Percentiles rank a stretch among this genome's conserved stretches.
These are phyloP conservation scores for Hyaloscypha hepaticicola DNA, from an alignment of 495 filamentous ascomycete genomes.

Conservation along the genomic window DNA sequence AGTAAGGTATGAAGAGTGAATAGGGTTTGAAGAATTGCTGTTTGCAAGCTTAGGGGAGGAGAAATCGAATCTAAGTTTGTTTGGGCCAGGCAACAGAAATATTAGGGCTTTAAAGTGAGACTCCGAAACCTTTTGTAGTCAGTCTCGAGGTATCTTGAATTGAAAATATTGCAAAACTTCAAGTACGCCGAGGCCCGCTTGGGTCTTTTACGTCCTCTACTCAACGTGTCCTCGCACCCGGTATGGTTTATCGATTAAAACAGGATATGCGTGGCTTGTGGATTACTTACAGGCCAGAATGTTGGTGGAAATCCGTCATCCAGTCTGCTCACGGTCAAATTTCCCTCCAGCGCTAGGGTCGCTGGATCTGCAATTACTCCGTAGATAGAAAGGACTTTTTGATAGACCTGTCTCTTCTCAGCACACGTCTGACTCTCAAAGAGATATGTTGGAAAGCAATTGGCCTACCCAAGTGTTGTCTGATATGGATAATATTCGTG, in stretches of 20 bases:
- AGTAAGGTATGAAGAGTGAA: slow-evolving; percentile 74
- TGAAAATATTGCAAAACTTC: neutral
- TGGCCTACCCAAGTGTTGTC: slow-evolving; percentile 76
- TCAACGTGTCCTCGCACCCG: neutral
- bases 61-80: slow-evolving; percentile 83
- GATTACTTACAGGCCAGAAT: slow-evolving; percentile 57
- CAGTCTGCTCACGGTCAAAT: slow-evolving; percentile 73
- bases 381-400: slow-evolving; percentile 80
- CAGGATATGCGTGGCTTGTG: neutral
- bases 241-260: neutral
- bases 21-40: slow-evolving; percentile 62
- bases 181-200: neutral
- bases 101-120: slow-evolving; percentile 88
- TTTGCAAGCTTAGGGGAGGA: slow-evolving; percentile 74
- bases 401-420: slow-evolving; percentile 63
- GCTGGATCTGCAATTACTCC: slow-evolving; percentile 73
- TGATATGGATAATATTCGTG: slow-evolving; percentile 69
- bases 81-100: slow-evolving; percentile 84
- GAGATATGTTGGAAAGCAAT: neutral
- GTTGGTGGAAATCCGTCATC: slow-evolving; percentile 81
- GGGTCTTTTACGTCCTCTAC: neutral
- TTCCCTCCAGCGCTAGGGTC: slow-evolving; percentile 71
- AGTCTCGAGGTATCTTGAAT: no score
- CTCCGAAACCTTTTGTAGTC: slow-evolving; percentile 54
- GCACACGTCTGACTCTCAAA: neutral